A percentile compares a stretch with the other conserved stretches of the same genome.
Conservation (phyloP, 2,329 filamentous ascomycete species). For the Graphiopsis chlorocephala region DNA sequence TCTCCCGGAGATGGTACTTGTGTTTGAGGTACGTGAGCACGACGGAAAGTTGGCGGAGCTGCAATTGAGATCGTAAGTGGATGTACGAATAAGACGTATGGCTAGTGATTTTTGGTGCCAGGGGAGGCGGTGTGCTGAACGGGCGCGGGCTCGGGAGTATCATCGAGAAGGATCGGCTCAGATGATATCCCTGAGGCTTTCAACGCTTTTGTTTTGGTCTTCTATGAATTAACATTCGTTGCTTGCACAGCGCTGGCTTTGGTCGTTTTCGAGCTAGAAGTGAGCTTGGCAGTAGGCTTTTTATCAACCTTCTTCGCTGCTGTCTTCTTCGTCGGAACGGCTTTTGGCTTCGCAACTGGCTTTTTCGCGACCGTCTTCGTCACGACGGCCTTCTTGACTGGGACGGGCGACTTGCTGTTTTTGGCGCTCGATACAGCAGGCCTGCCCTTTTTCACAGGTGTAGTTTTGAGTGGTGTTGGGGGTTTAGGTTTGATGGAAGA, state of each 20-base stretch:
- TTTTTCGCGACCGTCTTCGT: not conserved
- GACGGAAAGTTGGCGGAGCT: conserved; percentile 23
- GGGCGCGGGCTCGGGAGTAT: not conserved
- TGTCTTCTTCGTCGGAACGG: not conserved
- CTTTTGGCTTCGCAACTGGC: not conserved
- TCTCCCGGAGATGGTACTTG: conserved; percentile 8
- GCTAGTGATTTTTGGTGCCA: not conserved
- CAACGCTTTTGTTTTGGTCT: not conserved
- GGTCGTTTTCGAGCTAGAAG: conserved; percentile 26
- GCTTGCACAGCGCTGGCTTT: conserved; percentile 6
- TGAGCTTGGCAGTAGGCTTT: conserved; percentile 4
- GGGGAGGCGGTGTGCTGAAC: not conserved
- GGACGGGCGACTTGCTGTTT: not conserved
- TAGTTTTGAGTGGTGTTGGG: not conserved
- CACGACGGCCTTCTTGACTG: not conserved
- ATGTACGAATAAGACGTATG: not conserved
- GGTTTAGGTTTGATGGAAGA: conserved; percentile 12
- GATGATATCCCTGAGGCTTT: not conserved
- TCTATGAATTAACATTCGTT: not conserved
- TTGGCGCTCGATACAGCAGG: not conserved
- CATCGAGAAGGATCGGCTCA: not conserved
- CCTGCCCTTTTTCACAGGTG: not conserved
- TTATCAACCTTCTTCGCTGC: conserved; percentile 9
- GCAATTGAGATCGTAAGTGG: conserved; percentile 9
- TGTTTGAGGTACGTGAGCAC: conserved; percentile 21